Base-by-base conservation (phyloP, 495 filamentous ascomycete species). In the Barbatosphaeria neglecta region DNA sequence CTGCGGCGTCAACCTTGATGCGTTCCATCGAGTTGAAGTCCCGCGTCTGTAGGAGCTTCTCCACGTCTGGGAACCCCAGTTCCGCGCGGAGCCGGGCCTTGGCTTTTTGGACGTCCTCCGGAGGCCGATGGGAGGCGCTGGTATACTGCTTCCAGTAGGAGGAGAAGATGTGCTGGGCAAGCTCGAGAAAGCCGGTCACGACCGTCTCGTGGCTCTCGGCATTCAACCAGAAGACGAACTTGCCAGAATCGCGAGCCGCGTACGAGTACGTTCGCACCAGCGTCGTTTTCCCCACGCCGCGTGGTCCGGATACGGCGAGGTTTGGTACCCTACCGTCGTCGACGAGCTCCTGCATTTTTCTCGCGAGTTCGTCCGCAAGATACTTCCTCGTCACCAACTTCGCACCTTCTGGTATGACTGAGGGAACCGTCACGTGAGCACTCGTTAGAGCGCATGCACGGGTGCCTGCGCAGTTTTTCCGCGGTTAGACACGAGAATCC, bases 151-250 rank as follows among this genome's bases (percentile, higher is more conserved):
- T 42, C 22, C 37, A 41, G 25, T 48, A 48, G 38, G 41, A 35
- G 5, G 25, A 18, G 18, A 48, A 18, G 4, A 48, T 28, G 38
- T 31, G 19, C 15, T 22, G 41, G 16, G 46, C 46, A 18, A 48
- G 25, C 25, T 48, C 38, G 0, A 48, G 46, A 18, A 41, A 48
- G 25, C 46, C 25, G 18, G 46, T 42, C 11, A 48, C 35, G 24
- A 35, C 23, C 5, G 46, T 48, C 46, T 48, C 46, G 33, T 24
- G 38, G 28, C 46, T 48, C 15, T 48, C 46, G 13, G 46, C 46
- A 24, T 41, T 39, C 9, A 48, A 22, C 37, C 46, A 48, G 19
- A 41, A 48, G 1, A 48, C 25, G 38, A 48, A 42, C 16, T 20
- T 39, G 22, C 37, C 22, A 10, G 28, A 16, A 35, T 42, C 2